These are phyloP conservation scores for Penicillium pulvis DNA, from an alignment of 495 filamentous ascomycete genomes.

Conservation along the genomic window DNA sequence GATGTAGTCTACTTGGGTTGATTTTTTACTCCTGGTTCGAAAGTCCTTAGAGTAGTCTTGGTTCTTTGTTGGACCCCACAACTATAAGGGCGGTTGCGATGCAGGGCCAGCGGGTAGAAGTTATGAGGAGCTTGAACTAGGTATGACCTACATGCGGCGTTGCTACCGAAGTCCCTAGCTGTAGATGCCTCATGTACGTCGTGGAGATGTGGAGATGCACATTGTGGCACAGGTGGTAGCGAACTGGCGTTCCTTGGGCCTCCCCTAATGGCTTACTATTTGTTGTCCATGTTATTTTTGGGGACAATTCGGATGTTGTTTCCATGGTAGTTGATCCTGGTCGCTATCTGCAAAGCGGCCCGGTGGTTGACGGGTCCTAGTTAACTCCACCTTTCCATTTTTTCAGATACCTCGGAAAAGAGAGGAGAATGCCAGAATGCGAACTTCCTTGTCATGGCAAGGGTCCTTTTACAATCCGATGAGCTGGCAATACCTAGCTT, in stretches of 20 bases:
- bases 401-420: background rate
- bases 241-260: slow-evolving; percentile 12
- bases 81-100: background rate
- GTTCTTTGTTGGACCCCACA: background rate
- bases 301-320: background rate
- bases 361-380: background rate
- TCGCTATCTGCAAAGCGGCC: slow-evolving; percentile 1
- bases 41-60: too few species aligned
- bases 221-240: background rate
- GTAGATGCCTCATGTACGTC: background rate
- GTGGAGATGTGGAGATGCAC: background rate
- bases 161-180: slow-evolving; percentile 3
- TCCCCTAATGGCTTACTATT: background rate
- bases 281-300: background rate
- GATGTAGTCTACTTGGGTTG: too few species aligned
- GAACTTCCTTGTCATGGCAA: background rate
- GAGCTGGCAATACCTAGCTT: slow-evolving; percentile 33
- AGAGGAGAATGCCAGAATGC: background rate
- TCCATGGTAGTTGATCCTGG: background rate
- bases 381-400: background rate
- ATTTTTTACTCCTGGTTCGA: too few species aligned
- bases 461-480: slow-evolving; percentile 21
- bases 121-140: background rate
- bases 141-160: slow-evolving; percentile 3
- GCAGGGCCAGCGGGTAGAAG: slow-evolving; percentile 10